phyloP scores from a whole-genome alignment of 495 filamentous ascomycete genomes.

The Penicillium simplicissimum region DNA sequence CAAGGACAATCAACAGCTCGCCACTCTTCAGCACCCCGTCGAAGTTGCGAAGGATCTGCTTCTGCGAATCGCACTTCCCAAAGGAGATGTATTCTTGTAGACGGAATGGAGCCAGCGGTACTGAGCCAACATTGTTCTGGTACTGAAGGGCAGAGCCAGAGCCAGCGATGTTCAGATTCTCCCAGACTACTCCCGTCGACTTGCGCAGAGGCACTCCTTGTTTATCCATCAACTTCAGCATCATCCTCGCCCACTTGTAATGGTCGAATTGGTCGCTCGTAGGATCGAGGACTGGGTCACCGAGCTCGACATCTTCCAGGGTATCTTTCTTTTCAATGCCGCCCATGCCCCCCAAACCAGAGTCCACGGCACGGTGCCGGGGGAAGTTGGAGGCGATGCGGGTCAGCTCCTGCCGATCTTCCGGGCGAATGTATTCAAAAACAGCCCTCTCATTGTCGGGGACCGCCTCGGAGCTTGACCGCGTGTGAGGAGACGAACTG shows the following conservation, averaged over 20 bases:
- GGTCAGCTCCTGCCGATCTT: slow-evolving; percentile 37
- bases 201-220: slow-evolving; percentile 42
- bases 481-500: slow-evolving; percentile 20
- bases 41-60: slow-evolving; percentile 44
- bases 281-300: slow-evolving; percentile 58
- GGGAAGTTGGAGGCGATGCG: slow-evolving; percentile 44
- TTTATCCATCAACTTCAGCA: slow-evolving; percentile 42
- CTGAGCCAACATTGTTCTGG: slow-evolving; percentile 54
- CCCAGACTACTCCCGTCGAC: slow-evolving; percentile 49
- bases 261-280: slow-evolving; percentile 57
- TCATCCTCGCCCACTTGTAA: slow-evolving; percentile 57
- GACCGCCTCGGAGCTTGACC: slow-evolving; percentile 19
- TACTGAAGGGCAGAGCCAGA: slow-evolving; percentile 56
- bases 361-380: slow-evolving; percentile 28
- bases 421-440: slow-evolving; percentile 40
- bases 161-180: slow-evolving; percentile 55
- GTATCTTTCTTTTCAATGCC: slow-evolving; percentile 45
- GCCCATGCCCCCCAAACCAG: slow-evolving; percentile 23
- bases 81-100: slow-evolving; percentile 46
- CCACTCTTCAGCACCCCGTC: slow-evolving; percentile 42
- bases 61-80: slow-evolving; percentile 30
- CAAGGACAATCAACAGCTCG: slow-evolving; percentile 45
- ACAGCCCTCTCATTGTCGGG: slow-evolving; percentile 22
- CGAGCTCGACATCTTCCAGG: slow-evolving; percentile 41
- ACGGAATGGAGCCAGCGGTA: slow-evolving; percentile 50